Evolutionary conservation across 1,284 basidiomycete species (phyloP), one percentile per base, ranked within the genome.

Genomic region (Vanrija sp.): DNA sequence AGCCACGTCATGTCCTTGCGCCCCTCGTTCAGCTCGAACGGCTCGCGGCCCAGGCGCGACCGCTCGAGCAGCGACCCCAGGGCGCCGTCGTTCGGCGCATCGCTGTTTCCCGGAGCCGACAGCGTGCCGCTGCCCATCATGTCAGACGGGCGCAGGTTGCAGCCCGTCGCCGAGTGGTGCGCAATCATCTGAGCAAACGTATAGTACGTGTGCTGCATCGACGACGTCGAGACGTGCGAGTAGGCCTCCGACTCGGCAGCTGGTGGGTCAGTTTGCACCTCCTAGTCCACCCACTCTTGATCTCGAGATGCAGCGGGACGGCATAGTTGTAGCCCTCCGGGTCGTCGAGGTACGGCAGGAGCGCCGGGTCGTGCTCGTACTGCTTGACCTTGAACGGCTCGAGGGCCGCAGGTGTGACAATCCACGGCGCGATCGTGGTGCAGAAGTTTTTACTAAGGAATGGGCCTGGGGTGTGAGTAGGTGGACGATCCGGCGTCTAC

Each of bases 111-210:
- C 31, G 31, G 31, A 9, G 15, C 31, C n/a, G 60, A 62, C 31
- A 62, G 56, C 4, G 60, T 62, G 31, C 60, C 60, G 20, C 54
- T 56, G 19, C 60, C 60, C 14, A 62, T 54, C 20, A 62, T 49
- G 53, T 62, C 60, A 19, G 57, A 57, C 9, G 60, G 47, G 18
- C 44, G 41, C 31, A 62, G 37, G 18, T 49, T 54, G 15, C 54
- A 49, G 16, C 60, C 60, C 18, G 47, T 44, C 44, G 46, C 46
- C 20, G 60, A 57, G 27, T 62, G 60, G 45, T 62, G 57, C 7
- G 60, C 54, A 31, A 62, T 39, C 53, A 59, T 47, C 43, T 59
- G 57, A 2, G 38, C 38, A 18, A 39, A 39, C n/a, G 38, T 39
- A 8, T 20, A 39, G 38, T 39, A 39, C n/a, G 38, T 39, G 38